These are phyloP conservation scores for Acacia melanoxylon DNA, from an alignment of 306 rosid species.

Conservation along the genomic window DNA sequence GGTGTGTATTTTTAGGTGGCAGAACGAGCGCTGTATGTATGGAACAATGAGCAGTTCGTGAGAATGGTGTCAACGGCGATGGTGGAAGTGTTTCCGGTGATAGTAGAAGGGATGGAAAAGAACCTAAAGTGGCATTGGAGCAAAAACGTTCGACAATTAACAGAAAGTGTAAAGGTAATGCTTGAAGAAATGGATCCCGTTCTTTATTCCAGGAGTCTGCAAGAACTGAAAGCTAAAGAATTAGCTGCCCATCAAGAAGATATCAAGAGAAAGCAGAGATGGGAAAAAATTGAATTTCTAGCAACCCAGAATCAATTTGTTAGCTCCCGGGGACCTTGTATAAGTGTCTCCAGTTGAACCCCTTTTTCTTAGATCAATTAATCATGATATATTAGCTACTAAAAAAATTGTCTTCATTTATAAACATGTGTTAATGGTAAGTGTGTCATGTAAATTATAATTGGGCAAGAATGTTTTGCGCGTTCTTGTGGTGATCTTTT, in stretches of 20 bases:
- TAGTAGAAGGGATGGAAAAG: constrained; percentile 73
- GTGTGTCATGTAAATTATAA: neutral
- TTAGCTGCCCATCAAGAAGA: constrained; percentile 47
- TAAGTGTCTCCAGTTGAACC: constrained; percentile 46
- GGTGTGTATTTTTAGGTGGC: constrained; percentile 51
- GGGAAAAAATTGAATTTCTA: constrained; percentile 66
- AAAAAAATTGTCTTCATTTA: neutral
- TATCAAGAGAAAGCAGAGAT: constrained; percentile 49
- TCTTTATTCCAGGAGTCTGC: constrained; percentile 56
- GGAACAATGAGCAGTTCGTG: constrained; percentile 90
- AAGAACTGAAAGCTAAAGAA: constrained; percentile 47
- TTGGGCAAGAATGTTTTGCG: neutral
- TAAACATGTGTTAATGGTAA: neutral
- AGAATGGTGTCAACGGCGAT: constrained; percentile 64
- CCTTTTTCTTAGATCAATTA: neutral
- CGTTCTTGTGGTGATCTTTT: neutral
- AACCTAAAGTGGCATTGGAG: constrained; percentile 80
- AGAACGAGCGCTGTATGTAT: constrained; percentile 74
- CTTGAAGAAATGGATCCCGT: constrained; percentile 74
- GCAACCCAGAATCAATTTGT: constrained; percentile 49
- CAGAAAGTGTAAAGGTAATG: constrained; percentile 66
- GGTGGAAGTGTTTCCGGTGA: constrained; percentile 65
- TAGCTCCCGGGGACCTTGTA: constrained; percentile 38
- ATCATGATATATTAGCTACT: neutral
- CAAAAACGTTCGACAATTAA: constrained; percentile 59